Evolutionary conservation across 78 protist species (phyloP).

Genomic region (Acrasis kona): DNA sequence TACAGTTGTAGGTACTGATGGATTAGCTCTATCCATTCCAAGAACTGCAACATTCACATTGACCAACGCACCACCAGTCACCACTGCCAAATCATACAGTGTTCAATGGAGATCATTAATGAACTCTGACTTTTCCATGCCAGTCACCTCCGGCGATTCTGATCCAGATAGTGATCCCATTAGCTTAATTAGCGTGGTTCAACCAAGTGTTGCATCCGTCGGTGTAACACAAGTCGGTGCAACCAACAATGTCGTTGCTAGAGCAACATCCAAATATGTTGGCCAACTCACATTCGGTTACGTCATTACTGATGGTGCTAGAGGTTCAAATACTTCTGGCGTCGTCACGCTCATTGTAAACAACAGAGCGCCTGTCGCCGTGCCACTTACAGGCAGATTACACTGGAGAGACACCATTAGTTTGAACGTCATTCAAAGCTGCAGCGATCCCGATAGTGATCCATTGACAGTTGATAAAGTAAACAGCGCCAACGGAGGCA

Average conservation of each 20-base stretch:
- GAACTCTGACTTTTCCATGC: neutral
- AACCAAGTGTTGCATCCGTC: neutral
- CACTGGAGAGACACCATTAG: neutral
- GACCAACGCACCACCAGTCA: neutral
- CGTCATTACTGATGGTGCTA: neutral
- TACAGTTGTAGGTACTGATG: neutral
- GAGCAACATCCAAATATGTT: neutral
- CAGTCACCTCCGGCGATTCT: neutral
- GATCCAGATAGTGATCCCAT: neutral
- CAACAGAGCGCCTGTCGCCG: neutral
- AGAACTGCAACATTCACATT: neutral
- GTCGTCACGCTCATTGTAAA: neutral
- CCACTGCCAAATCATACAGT: neutral
- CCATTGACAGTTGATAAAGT: neutral
- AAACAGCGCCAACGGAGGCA: neutral
- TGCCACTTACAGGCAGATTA: neutral
- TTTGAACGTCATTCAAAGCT: neutral
- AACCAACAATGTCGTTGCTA: neutral
- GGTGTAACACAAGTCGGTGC: neutral
- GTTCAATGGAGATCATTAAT: neutral
- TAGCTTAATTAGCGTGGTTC: neutral
- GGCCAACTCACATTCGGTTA: neutral
- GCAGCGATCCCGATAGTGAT: neutral
- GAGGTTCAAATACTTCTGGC: neutral
- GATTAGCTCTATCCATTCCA: neutral